Evolutionary conservation across 192 early-diverging fungal genomes (phyloP).

Genomic region (Linnemannia zychae): DNA sequence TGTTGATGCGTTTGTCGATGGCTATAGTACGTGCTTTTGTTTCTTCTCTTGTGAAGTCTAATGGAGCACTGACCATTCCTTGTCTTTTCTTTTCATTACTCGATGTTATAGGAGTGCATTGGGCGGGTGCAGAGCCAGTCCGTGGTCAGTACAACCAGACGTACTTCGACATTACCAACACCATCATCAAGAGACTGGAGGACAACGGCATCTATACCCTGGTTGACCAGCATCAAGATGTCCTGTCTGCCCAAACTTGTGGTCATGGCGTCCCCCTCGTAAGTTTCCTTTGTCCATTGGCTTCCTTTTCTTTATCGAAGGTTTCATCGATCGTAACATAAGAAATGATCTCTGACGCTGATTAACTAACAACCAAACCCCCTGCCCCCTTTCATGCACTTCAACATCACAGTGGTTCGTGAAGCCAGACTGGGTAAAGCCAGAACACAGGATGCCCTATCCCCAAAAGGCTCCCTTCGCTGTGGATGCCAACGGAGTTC

Average conservation of each 20-base stretch:
- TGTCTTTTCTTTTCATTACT: background rate
- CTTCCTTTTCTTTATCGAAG: background rate
- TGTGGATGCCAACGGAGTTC: conserved; percentile 57
- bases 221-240: conserved; percentile 76
- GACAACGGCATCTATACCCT: conserved; percentile 71
- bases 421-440: conserved; percentile 53
- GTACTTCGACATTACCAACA: conserved; percentile 66
- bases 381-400: background rate
- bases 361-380: background rate
- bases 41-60: background rate
- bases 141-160: conserved; percentile 69
- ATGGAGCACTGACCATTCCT: background rate
- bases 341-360: background rate
- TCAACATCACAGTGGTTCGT: conserved; percentile 42
- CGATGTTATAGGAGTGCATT: conserved; percentile 60
- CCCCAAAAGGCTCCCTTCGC: conserved; percentile 55
- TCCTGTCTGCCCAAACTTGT: conserved; percentile 62
- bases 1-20: background rate
- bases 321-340: background rate
- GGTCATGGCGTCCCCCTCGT: conserved; percentile 66
- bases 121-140: conserved; percentile 75
- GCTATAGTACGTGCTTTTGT: background rate
- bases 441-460: conserved; percentile 42
- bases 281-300: conserved; percentile 5
- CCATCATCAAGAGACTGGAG: conserved; percentile 65